These are phyloP conservation scores for Gentiana straminea DNA, from an alignment of 257 asterid genomes.

Conservation along the genomic window DNA sequence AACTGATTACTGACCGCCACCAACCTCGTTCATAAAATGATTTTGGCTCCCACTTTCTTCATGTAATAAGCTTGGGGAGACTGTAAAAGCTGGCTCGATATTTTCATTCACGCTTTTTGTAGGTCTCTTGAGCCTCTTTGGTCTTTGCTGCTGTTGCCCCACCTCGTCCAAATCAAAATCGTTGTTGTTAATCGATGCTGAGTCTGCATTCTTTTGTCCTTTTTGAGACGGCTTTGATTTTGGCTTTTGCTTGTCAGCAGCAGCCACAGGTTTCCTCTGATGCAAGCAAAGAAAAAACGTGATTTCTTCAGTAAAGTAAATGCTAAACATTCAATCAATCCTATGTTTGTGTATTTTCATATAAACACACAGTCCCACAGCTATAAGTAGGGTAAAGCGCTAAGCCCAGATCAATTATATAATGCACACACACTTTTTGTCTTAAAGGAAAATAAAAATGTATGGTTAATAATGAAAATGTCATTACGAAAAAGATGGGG, in stretches of 20 bases:
- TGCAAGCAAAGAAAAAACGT: slow-evolving; percentile 4
- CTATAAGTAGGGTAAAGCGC: no score
- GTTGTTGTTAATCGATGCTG: slow-evolving; percentile 34
- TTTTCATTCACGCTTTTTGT: slow-evolving; percentile 85
- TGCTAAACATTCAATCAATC: neutral
- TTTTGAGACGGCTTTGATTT: slow-evolving; percentile 46
- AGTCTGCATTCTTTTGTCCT: slow-evolving; percentile 33
- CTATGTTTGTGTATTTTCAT: no score
- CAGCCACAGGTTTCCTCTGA: slow-evolving; percentile 56
- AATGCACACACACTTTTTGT: no score
- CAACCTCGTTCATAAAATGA: slow-evolving; percentile 4
- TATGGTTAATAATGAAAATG: no score
- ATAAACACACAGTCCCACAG: no score
- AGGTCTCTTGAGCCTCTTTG: slow-evolving; percentile 86
- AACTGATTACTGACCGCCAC: no score
- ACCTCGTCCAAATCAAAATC: slow-evolving; percentile 42
- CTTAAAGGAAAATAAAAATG: no score
- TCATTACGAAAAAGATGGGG: no score
- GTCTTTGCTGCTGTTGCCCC: slow-evolving; percentile 51
- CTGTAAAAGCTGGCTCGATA: slow-evolving; percentile 84
- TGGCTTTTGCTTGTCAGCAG: slow-evolving; percentile 40
- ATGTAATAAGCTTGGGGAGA: slow-evolving; percentile 23
- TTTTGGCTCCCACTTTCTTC: slow-evolving; percentile 29
- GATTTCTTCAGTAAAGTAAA: neutral
- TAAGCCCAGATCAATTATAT: no score